These are phyloP conservation scores for Chiua virens DNA, from an alignment of 768 basidiomycete species.

Conservation along the genomic window DNA sequence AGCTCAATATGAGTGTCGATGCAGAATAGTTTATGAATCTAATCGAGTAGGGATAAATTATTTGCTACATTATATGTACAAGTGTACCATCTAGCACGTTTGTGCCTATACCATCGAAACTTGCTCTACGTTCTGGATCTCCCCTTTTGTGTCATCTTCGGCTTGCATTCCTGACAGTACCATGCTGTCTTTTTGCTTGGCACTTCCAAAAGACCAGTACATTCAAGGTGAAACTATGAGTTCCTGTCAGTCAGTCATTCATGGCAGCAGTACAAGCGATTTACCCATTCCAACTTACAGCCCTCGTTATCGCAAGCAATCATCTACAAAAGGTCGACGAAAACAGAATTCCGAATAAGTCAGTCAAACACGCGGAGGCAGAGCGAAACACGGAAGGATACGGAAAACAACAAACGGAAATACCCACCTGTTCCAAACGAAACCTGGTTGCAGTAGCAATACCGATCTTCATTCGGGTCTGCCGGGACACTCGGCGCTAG, in stretches of 20 bases:
- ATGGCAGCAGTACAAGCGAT: conserved; percentile 26
- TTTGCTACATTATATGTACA: conserved; percentile 13
- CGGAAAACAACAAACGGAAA: not conserved
- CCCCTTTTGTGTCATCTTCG: conserved; percentile 37
- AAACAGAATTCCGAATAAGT: conserved; percentile 1
- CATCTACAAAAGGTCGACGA: conserved; percentile 53
- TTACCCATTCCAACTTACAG: conserved; percentile 83
- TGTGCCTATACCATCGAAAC: not conserved
- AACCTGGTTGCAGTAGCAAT: conserved; percentile 80
- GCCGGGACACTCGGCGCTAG: conserved; percentile 19
- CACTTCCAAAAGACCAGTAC: conserved; percentile 57
- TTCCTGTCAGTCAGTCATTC: not conserved
- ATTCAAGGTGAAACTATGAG: conserved; percentile 68
- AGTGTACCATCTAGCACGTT: conserved; percentile 6
- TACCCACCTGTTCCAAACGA: conserved; percentile 77
- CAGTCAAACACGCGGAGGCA: not conserved
- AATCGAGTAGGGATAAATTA: conserved; percentile 9
- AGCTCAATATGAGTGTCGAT: conserved; percentile 60
- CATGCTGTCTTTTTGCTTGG: conserved; percentile 61
- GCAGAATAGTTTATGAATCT: conserved; percentile 16
- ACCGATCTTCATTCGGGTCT: conserved; percentile 57
- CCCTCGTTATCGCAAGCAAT: conserved; percentile 76
- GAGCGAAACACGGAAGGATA: too few species aligned
- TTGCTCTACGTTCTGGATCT: conserved; percentile 26
- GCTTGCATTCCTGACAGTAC: conserved; percentile 68